Base-by-base conservation (phyloP, 73 alveolate species). In the Paramecium pentaurelia region DNA sequence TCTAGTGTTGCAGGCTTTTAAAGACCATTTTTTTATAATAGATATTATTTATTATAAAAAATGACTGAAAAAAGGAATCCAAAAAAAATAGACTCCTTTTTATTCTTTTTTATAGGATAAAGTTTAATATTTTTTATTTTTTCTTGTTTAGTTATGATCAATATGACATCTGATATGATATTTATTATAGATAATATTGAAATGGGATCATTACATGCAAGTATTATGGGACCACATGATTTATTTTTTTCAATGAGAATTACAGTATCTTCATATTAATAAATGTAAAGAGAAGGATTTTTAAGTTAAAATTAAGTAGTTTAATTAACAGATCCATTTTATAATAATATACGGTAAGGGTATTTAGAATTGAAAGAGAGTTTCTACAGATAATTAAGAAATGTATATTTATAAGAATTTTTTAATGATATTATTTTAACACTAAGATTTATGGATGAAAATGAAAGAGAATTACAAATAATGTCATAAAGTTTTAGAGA, bases 161-260 rank as follows among this genome's bases (percentile, higher is more conserved):
- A 64, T 8, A 64, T 64, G 84, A 64, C 84, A 0, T 25, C 30
- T 32, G 84, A 64, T 64, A 64, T 64, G 84, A 64, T 6, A 1
- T 14, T 64, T 32, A 28, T 64, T 0, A 64, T 28, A 12, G 84
- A 64, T 64, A 34, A 64, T 28, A 64, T 64, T 64, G 84, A 64
- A 64, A 64, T 64, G 84, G 70, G 3, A 28, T 64, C 88, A n/a
- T 80, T 80, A 8, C 73, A 80, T 28, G 42, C 58, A 4, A 47
- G 73, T 40, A 27, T 80, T 2, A 80, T 80, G 75, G 91, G 77
- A 20, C 91, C 91, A 4, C 91, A 80, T 80, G 91, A 80, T 80
- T 45, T 45, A 45, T 80, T 80, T 80, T 80, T 45, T 42, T 80
- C 71, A 42, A 42, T 80, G 71, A 40, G 91, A 25, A 44, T 40